Conservation (phyloP, 2,329 filamentous ascomycete species). For the Phaeosphaeriaceae sp. region DNA sequence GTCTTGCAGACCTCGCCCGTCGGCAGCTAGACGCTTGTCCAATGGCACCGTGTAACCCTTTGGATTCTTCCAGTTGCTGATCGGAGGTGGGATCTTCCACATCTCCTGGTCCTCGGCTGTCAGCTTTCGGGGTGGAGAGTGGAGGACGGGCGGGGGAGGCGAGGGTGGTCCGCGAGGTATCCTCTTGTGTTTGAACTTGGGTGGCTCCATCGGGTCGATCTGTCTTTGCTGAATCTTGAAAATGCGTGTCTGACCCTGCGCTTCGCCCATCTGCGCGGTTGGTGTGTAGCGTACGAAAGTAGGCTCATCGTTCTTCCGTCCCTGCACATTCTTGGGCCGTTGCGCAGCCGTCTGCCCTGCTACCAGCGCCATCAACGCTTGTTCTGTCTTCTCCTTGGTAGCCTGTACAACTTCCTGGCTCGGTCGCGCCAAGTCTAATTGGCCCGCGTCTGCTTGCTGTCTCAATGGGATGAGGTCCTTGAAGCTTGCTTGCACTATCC, state of each 20-base stretch:
- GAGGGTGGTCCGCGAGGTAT: constrained; percentile 91
- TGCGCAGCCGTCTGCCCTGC: constrained; percentile 87
- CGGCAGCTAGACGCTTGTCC: constrained; percentile 93
- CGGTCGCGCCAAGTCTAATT: constrained; percentile 85
- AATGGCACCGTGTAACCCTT: constrained; percentile 97
- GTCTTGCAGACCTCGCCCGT: constrained; percentile 90
- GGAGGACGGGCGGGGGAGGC: constrained; percentile 92
- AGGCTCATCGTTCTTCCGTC: constrained; percentile 79
- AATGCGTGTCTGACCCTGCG: constrained; percentile 85
- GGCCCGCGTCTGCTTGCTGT: constrained; percentile 90
- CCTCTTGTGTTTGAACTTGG: constrained; percentile 99
- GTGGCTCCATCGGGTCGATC: constrained; percentile 93
- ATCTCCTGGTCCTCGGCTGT: constrained; percentile 97
- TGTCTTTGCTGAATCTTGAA: constrained; percentile 98
- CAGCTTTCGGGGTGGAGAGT: constrained; percentile 90
- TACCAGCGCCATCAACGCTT: constrained; percentile 81
- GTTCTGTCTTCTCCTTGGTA: constrained; percentile 86
- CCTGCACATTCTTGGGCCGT: constrained; percentile 93
- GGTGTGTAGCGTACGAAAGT: constrained; percentile 97
- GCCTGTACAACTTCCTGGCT: constrained; percentile 83
- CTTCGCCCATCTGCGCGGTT: constrained; percentile 94
- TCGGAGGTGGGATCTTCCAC: constrained; percentile 89
- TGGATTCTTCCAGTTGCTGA: constrained; percentile 99
- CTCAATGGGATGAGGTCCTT: constrained; percentile 95
- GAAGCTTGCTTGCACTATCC: constrained; percentile 93